Base-by-base conservation (phyloP, 306 rosid genomes). In the Abrus pulchellus region DNA sequence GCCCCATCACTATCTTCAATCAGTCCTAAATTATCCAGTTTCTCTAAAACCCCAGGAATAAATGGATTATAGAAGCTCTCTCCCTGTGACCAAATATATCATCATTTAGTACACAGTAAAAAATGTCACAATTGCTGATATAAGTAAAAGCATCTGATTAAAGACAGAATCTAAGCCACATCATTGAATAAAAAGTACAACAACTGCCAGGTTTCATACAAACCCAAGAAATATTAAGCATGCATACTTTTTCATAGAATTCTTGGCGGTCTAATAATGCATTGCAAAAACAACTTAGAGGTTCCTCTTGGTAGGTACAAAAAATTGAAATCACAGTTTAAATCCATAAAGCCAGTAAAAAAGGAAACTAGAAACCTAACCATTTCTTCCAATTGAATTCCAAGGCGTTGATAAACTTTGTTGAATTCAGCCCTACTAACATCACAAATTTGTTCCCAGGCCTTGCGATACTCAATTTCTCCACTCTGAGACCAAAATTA, bases 21-120 rank as follows among this genome's bases (percentile, higher is more conserved):
- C 64, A 93, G 59, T 76, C 94, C 96, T 83, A 88, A 79, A 40
- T 78, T 81, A 74, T 81, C 85, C 86, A 96, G 83, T 62, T 87
- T 88, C 79, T 92, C 88, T 81, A 96, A 82, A 82, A 85, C 92
- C 68, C 80, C 90, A 43, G 98, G 93, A 62, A 96, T 96, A 85
- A 74, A 89, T 53, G 97, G 94, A 87, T 92, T 90, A 80, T 89
- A 96, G 87, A 89, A 93, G 90, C 99, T 96, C 82, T 96, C 99
- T 76, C 99, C 99, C 99, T 96, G 91, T 59, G 75, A 87, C 50
- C 76, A 85, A 81, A 54, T 59, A 72, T 65, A 77, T 43, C 68
- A 73, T 61, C 68, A 79, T 50, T 72, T 65, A 61, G 69, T 41
- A 62, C 38, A 49, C 47, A 4, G 27, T 8, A 56, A 29, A 80